Percentiles rank a stretch among this genome's conserved stretches.
Evolutionary conservation across 176 grass and related monocot species (phyloP).

Genomic region (Aegilops umbellulata): DNA sequence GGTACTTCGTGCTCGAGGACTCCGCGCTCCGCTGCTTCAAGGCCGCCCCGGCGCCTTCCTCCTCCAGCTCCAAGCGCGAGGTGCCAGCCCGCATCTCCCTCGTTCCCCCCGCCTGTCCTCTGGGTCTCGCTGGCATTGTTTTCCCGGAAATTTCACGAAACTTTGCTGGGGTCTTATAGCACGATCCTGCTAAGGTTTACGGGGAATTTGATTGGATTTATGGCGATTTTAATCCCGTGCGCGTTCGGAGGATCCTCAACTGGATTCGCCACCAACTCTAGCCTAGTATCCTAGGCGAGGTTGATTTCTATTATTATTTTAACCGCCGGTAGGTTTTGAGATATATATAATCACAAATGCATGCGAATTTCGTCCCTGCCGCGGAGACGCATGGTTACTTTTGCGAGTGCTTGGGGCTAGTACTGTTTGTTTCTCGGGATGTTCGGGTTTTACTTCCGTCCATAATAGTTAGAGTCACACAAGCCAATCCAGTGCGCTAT

Average conservation of each 20-base stretch:
- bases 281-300: not conserved
- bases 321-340: constrained; percentile 2
- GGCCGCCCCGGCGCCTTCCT: constrained; percentile 39
- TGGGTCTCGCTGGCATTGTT: not conserved
- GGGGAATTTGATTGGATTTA: not conserved
- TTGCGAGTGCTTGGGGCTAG: not conserved
- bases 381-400: not conserved
- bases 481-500: not conserved
- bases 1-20: constrained; percentile 91
- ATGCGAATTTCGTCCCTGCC: not conserved
- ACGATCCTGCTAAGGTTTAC: not conserved
- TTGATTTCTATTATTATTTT: not conserved
- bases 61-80: constrained; percentile 58
- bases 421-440: constrained; percentile 12
- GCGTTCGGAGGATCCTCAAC: not conserved
- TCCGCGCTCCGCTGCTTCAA: constrained; percentile 80
- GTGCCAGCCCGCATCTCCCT: constrained; percentile 12
- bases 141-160: not conserved
- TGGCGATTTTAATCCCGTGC: not conserved
- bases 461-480: not conserved
- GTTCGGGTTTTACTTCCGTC: not conserved
- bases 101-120: not conserved
- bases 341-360: not conserved
- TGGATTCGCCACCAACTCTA: constrained; percentile 11
- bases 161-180: not conserved